Evolutionary conservation across 768 basidiomycete genomes (phyloP).

Genomic region (Leccinum variicolor): DNA sequence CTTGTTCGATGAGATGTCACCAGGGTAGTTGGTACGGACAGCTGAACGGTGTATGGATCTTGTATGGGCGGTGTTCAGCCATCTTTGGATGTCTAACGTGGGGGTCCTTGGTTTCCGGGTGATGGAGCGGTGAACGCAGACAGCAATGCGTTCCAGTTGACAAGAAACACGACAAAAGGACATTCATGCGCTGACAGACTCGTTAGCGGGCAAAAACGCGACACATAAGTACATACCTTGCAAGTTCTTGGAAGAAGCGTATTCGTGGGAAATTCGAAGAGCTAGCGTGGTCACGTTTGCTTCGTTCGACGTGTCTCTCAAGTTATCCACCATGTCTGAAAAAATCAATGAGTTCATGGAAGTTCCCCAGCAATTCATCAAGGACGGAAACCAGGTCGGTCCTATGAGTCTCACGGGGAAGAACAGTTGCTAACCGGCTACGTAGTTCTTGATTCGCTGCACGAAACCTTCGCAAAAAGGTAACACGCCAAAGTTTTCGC

Average conservation of each 20-base stretch:
- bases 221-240: conserved; percentile 13
- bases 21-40: background rate
- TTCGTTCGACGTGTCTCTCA: conserved; percentile 12
- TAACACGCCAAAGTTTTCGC: conserved; percentile 27
- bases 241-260: background rate
- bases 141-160: conserved; percentile 28
- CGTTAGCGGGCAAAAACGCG: conserved; percentile 9
- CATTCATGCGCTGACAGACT: conserved; percentile 54
- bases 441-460: conserved; percentile 92
- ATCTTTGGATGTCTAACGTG: conserved; percentile 19
- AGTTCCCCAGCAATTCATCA: conserved; percentile 86
- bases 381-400: conserved; percentile 88
- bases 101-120: conserved; percentile 9
- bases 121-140: conserved; percentile 23
- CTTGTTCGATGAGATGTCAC: conserved; percentile 12
- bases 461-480: conserved; percentile 97
- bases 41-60: conserved; percentile 3
- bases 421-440: conserved; percentile 8
- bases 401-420: background rate
- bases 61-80: conserved; percentile 16
- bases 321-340: conserved; percentile 69
- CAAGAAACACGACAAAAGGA: conserved; percentile 41
- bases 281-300: conserved; percentile 28
- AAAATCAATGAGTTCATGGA: conserved; percentile 88
- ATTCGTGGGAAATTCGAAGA: conserved; percentile 25